These are phyloP conservation scores for Trypanosoma mega DNA, from an alignment of 208 protist species.

Conservation along the genomic window DNA sequence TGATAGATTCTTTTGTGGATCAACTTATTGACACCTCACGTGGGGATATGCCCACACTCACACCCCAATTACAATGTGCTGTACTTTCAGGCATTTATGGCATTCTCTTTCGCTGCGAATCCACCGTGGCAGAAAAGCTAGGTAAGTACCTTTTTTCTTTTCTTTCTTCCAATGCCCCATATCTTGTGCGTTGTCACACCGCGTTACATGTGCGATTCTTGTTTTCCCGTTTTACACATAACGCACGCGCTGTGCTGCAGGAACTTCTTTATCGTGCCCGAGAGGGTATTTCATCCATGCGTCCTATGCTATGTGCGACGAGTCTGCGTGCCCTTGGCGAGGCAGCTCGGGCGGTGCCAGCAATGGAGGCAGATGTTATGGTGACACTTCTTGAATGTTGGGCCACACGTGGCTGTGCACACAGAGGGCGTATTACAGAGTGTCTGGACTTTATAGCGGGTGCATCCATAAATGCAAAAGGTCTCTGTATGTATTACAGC, in stretches of 20 bases:
- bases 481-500: constrained; percentile 41
- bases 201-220: constrained; percentile 50
- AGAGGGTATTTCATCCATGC: constrained; percentile 50
- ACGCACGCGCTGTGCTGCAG: constrained; percentile 42
- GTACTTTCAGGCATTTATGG: constrained; percentile 34
- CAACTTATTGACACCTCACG: constrained; percentile 26
- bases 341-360: constrained; percentile 47
- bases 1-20: constrained; percentile 24
- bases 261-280: constrained; percentile 54
- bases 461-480: constrained; percentile 17
- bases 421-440: constrained; percentile 43
- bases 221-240: constrained; percentile 45
- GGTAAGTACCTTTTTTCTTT: constrained; percentile 69
- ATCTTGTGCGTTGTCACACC: constrained; percentile 50
- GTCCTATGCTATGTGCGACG: constrained; percentile 46
- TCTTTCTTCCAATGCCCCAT: constrained; percentile 40
- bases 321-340: constrained; percentile 67
- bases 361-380: constrained; percentile 47
- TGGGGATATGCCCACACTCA: constrained; percentile 30
- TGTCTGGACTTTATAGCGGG: constrained; percentile 56
- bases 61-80: constrained; percentile 30
- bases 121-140: constrained; percentile 45
- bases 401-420: constrained; percentile 60
- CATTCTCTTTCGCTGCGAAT: constrained; percentile 41
- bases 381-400: constrained; percentile 79